Evolutionary conservation across 2,329 filamentous ascomycete species (phyloP), one percentile per base, ranked within the genome.

Genomic region (Clonostachys rosea): DNA sequence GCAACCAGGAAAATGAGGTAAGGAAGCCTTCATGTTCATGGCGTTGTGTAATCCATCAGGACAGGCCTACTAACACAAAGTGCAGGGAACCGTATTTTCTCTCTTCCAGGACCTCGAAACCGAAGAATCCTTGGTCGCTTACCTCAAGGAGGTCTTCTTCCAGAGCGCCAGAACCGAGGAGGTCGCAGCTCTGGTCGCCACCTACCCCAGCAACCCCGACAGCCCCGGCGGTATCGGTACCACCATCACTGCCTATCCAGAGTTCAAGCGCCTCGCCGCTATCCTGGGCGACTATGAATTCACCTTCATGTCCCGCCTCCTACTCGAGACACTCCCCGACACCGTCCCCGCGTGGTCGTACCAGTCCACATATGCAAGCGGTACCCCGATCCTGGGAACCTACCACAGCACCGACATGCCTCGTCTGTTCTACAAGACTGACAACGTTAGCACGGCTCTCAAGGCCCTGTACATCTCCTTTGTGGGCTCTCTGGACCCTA

Each of bases 211-310:
- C 35, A 77, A 73, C 1, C 64, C 74, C 42, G 82, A 82, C 42
- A 79, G 75, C 1, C 84, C 84, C 0, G 85, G 82, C 68, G 67
- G 76, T 40, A 86, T 83, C 0, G 67, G 74, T 3, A 44, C 68
- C 2, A 49, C 78, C 12, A 82, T 86, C 62, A 78, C 83, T 56
- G 73, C 76, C 58, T 86, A 83, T 54, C 80, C 81, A 1, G 76
- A 84, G 54, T 86, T 76, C 68, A 87, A 87, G 59, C 76, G 80
- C 10, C 59, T 84, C 1, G 75, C 81, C 2, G 81, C 83, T 20
- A 73, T 86, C 5, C 62, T 85, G 0, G 83, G 83, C 14, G 83
- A 87, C 54, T 51, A 83, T 0, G 74, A 74, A 1, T 87, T 87
- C 63, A 62, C 56, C 3, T 56, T 64, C 5, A 69, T 43, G 45